These are phyloP conservation scores for Gautieria morchelliformis DNA, from an alignment of 768 basidiomycete species.

Conservation along the genomic window DNA sequence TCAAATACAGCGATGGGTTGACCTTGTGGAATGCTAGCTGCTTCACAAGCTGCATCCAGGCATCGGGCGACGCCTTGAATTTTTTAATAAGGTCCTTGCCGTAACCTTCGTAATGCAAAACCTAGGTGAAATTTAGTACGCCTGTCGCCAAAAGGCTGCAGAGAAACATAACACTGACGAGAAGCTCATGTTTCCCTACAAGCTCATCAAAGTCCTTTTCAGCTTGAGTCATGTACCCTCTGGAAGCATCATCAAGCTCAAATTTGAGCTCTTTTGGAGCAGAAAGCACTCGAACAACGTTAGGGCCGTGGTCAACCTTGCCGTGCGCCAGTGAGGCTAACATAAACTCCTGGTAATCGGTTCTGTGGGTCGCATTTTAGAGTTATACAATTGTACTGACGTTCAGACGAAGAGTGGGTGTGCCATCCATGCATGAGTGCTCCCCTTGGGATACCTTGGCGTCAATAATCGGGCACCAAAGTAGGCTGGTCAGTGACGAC, in stretches of 20 bases:
- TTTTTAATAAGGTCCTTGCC: conserved; percentile 83
- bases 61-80: conserved; percentile 80
- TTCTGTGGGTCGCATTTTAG: background rate
- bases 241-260: conserved; percentile 46
- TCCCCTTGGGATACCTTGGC: conserved; percentile 27
- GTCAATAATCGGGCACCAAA: background rate
- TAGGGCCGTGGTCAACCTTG: conserved; percentile 68
- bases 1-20: conserved; percentile 15
- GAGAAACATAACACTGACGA: conserved; percentile 30
- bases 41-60: conserved; percentile 91
- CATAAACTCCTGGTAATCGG: conserved; percentile 54
- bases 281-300: conserved; percentile 33
- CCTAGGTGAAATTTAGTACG: conserved; percentile 25
- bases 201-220: conserved; percentile 65
- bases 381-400: background rate
- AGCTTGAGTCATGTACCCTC: conserved; percentile 44
- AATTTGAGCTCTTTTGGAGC: conserved; percentile 64
- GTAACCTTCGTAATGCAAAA: conserved; percentile 79
- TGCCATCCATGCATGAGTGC: conserved; percentile 61
- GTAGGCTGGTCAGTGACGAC: conserved; percentile 23
- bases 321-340: conserved; percentile 62
- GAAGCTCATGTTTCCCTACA: conserved; percentile 70
- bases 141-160: too few species aligned
- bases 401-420: conserved; percentile 89
- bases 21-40: conserved; percentile 93